Conservation (phyloP, 1,139 yeast species). For the Pichia sp. region DNA sequence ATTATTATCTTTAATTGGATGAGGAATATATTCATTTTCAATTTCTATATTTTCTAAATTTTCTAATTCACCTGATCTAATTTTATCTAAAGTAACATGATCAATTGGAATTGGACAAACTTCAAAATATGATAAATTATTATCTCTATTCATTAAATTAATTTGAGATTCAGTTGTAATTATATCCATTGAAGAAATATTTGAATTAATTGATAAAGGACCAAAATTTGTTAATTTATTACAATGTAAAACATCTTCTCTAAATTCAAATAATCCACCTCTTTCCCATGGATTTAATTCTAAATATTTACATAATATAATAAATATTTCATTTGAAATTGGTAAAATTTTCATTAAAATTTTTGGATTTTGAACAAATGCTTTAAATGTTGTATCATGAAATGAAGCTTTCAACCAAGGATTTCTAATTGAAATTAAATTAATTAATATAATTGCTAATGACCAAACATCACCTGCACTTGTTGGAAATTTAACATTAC, state of each 20-base stretch:
- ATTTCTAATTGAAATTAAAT: slow-evolving; percentile 75
- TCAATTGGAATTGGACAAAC: slow-evolving; percentile 31
- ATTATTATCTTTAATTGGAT: slow-evolving; percentile 9
- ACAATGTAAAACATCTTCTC: slow-evolving; percentile 36
- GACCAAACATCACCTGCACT: slow-evolving; percentile 86
- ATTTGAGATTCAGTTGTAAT: slow-evolving; percentile 26
- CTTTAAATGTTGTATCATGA: slow-evolving; percentile 52
- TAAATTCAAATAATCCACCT: slow-evolving; percentile 44
- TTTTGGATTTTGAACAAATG: slow-evolving; percentile 42
- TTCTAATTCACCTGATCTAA: slow-evolving; percentile 25
- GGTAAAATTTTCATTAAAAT: slow-evolving; percentile 63
- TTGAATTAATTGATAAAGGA: slow-evolving; percentile 32
- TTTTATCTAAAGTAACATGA: slow-evolving; percentile 27
- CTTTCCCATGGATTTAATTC: slow-evolving; percentile 60
- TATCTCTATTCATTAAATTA: slow-evolving; percentile 1
- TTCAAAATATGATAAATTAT: slow-evolving; percentile 15
- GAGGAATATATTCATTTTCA: slow-evolving; percentile 24
- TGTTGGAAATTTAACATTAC: slow-evolving; percentile 50
- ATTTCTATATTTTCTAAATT: slow-evolving; percentile 23
- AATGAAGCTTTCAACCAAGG: slow-evolving; percentile 86
- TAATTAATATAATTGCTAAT: slow-evolving; percentile 72
- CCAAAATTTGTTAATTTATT: slow-evolving; percentile 34
- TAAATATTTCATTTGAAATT: slow-evolving; percentile 54
- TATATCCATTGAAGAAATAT: slow-evolving; percentile 22
- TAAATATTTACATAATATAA: slow-evolving; percentile 47